phyloP scores from a whole-genome alignment of 2,329 filamentous ascomycete genomes.

The Fusarium sp. region DNA sequence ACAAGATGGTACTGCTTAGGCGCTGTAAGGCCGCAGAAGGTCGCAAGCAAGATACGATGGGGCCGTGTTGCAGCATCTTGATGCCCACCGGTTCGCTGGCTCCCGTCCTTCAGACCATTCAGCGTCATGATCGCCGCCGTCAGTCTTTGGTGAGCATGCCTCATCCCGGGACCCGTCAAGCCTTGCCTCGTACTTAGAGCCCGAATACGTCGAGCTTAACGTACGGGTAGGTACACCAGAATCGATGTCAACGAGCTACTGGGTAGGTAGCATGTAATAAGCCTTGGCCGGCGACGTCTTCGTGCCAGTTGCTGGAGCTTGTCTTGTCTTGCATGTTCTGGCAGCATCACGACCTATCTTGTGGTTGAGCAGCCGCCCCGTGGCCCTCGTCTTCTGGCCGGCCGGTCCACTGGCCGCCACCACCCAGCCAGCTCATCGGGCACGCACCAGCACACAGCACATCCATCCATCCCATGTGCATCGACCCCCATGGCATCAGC shows the following conservation, averaged over 20 bases:
- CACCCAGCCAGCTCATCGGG: conserved; percentile 33
- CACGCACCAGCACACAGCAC: conserved; percentile 24
- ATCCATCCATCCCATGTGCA: conserved; percentile 17
- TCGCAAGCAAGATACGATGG: conserved; percentile 32
- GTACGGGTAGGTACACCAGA: conserved; percentile 27
- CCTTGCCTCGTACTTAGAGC: conserved; percentile 21
- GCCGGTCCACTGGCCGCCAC: conserved; percentile 17
- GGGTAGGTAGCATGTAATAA: not conserved
- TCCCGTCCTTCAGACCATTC: conserved; percentile 33
- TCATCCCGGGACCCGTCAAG: conserved; percentile 29
- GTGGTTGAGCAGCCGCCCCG: conserved; percentile 22
- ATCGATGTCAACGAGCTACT: conserved; percentile 22
- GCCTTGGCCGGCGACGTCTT: conserved; percentile 8
- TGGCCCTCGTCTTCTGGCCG: conserved; percentile 28
- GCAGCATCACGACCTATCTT: not conserved
- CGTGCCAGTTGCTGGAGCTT: conserved; percentile 16
- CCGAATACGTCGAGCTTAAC: conserved; percentile 12
- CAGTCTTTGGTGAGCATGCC: conserved; percentile 32
- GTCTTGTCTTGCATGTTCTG: conserved; percentile 2
- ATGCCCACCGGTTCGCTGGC: conserved; percentile 45
- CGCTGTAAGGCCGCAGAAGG: conserved; percentile 22
- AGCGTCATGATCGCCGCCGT: conserved; percentile 43
- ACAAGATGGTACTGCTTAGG: conserved; percentile 18
- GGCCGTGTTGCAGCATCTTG: conserved; percentile 26
- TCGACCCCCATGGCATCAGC: conserved; percentile 22